These are phyloP conservation scores for Kodamaea neixiangensis DNA, from an alignment of 805 yeast genomes.

Conservation along the genomic window DNA sequence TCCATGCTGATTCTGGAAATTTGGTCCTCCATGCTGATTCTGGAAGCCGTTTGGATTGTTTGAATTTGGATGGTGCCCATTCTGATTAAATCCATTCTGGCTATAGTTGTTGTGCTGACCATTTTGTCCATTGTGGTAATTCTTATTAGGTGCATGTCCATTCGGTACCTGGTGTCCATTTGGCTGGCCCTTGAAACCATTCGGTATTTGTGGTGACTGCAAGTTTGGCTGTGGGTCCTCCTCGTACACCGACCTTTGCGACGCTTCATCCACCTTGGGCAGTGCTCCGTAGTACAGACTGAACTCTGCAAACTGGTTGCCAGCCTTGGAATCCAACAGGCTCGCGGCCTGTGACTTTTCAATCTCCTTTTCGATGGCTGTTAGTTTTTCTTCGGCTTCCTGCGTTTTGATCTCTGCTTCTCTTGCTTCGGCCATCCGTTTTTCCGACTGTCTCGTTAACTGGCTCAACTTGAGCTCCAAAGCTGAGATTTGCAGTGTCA, in stretches of 20 bases:
- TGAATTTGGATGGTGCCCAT: background rate
- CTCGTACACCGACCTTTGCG: background rate
- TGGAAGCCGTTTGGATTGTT: background rate
- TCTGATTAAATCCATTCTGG: background rate
- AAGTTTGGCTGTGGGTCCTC: background rate
- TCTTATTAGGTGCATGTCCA: background rate
- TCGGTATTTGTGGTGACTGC: background rate
- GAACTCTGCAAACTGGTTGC: background rate
- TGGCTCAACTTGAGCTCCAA: constrained; percentile 21
- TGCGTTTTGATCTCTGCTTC: background rate
- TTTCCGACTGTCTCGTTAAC: constrained; percentile 22
- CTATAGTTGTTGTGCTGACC: background rate
- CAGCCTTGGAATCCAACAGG: background rate
- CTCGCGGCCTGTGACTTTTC: background rate
- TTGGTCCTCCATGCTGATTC: too few species aligned
- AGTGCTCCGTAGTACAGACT: background rate
- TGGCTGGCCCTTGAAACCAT: background rate
- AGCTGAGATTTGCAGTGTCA: constrained; percentile 12
- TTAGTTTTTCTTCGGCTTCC: background rate
- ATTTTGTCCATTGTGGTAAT: background rate
- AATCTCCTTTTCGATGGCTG: constrained; percentile 1
- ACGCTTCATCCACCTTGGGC: background rate
- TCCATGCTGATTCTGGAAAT: too few species aligned
- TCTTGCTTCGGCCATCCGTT: constrained; percentile 19
- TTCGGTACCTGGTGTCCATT: background rate